A percentile compares a stretch with the other conserved stretches of the same genome.
Conservation (phyloP, 345 rosid species). For the Trapa bicornis region DNA sequence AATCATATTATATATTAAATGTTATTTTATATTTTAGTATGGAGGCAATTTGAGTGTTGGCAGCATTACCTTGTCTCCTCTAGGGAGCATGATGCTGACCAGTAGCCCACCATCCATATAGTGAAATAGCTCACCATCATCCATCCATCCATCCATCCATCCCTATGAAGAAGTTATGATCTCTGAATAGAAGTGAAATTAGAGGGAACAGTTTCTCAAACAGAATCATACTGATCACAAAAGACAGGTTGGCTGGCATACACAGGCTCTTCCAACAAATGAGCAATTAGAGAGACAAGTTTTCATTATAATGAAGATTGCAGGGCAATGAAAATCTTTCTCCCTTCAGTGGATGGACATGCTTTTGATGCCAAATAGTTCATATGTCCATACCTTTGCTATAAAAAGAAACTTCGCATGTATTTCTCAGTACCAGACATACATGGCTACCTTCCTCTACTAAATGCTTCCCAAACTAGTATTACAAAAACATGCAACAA, state of each 20-base stretch:
- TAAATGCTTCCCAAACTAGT: slow-evolving; percentile 1
- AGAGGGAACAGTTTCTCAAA: background rate
- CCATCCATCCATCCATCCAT: background rate
- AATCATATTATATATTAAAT: background rate
- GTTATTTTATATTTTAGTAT: background rate
- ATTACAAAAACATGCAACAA: slow-evolving; percentile 5
- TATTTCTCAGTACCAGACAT: background rate
- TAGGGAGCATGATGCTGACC: slow-evolving; percentile 3
- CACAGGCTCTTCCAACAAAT: background rate
- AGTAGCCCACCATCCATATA: slow-evolving; percentile 3
- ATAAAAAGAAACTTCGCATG: background rate
- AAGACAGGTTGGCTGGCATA: background rate
- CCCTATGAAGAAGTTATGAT: background rate
- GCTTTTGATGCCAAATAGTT: background rate
- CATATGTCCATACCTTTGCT: background rate
- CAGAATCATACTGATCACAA: background rate
- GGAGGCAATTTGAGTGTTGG: background rate
- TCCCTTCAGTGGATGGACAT: background rate
- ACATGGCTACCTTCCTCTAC: slow-evolving; percentile 1
- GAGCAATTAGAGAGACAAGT: background rate
- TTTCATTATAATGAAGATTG: background rate
- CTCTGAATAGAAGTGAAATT: background rate
- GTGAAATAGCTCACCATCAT: background rate
- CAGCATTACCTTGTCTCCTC: slow-evolving; percentile 3
- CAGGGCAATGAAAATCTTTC: background rate